Base-by-base conservation (phyloP, 2,329 filamentous ascomycete species). In the Graphilbum fragrans region DNA sequence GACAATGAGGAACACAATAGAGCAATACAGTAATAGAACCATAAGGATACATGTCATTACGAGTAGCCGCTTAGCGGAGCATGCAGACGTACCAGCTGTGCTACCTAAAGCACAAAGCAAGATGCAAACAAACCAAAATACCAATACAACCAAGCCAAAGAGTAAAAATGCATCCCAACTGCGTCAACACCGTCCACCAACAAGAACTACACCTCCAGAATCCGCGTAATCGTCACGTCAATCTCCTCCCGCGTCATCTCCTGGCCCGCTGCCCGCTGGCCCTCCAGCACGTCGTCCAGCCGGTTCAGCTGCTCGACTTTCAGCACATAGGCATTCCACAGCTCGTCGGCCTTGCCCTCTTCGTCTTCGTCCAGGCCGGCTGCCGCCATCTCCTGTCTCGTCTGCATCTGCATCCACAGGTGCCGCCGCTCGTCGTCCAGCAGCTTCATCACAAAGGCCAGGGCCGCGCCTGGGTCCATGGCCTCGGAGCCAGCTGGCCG, bases 381-480 rank as follows among this genome's bases (percentile, higher is more conserved):
- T 41, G 38, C 42, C 37, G 41, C 40, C 20, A 36, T 37, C 6
- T 37, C 20, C 33, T 38, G 39, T 23, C 45, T 44, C 5, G 10
- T 20, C 36, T 35, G 66, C 51, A 87, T 70, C 52, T 81, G 71
- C 49, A 82, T 69, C 58, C 84, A 82, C 41, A 93, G 62, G 55
- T 93, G 84, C 12, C 72, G 70, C 35, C 88, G 72, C 58, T 94
- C 87, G 55, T 93, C 86, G 50, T 85, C 70, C 4, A 93, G 65
- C 8, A 78, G 73, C 60, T 93, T 92, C 57, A 94, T 80, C 19
- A 94, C 83, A n/a, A 80, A 75, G 8, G 83, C 82, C 20, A 94
- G 73, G 10, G 86, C 86, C 35, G 80, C 62, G 5, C 73, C 77
- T 0, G 86, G 86, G 25, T 47, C 48, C 43, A 48, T 45, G 29